Evolutionary conservation across 2,329 filamentous ascomycete genomes (phyloP).

Genomic region (Alternaria atra): DNA sequence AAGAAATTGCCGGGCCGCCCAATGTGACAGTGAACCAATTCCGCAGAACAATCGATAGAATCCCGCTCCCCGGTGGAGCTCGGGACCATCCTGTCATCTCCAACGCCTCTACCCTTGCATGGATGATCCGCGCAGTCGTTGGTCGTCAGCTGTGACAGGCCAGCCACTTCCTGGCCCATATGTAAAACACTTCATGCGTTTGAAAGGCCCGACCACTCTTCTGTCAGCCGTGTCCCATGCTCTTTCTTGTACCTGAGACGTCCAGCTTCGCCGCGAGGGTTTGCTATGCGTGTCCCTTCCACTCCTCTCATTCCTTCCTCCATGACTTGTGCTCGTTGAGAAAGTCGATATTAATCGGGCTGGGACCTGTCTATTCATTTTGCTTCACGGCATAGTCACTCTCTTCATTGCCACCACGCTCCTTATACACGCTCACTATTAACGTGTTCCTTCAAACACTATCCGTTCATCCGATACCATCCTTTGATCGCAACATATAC

Average conservation of each 20-base stretch:
- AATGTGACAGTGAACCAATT: conserved; percentile 13
- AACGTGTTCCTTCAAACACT: conserved; percentile 13
- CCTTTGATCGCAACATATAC: conserved; percentile 1
- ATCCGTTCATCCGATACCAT: conserved; percentile 4
- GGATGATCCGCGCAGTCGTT: conserved; percentile 24
- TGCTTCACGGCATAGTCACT: conserved; percentile 25
- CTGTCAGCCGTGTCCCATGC: conserved; percentile 43
- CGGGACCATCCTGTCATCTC: conserved; percentile 36
- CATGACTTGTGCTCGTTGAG: conserved; percentile 20
- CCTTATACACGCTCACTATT: conserved; percentile 11
- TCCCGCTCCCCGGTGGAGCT: conserved; percentile 23
- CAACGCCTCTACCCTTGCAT: conserved; percentile 31
- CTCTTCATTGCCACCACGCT: conserved; percentile 25
- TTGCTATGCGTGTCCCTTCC: conserved; percentile 29
- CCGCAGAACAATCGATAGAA: conserved; percentile 12
- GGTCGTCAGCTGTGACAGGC: conserved; percentile 37
- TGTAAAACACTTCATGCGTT: conserved; percentile 51
- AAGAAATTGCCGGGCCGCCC: not conserved
- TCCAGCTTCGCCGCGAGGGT: conserved; percentile 37
- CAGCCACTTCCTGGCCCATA: conserved; percentile 35
- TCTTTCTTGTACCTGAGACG: conserved; percentile 44
- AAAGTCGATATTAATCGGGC: conserved; percentile 33
- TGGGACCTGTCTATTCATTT: conserved; percentile 26
- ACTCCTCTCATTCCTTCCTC: conserved; percentile 30
- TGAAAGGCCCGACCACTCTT: conserved; percentile 39